Evolutionary conservation across 768 basidiomycete genomes (phyloP).

Genomic region (Pleurotus tuber-regium): DNA sequence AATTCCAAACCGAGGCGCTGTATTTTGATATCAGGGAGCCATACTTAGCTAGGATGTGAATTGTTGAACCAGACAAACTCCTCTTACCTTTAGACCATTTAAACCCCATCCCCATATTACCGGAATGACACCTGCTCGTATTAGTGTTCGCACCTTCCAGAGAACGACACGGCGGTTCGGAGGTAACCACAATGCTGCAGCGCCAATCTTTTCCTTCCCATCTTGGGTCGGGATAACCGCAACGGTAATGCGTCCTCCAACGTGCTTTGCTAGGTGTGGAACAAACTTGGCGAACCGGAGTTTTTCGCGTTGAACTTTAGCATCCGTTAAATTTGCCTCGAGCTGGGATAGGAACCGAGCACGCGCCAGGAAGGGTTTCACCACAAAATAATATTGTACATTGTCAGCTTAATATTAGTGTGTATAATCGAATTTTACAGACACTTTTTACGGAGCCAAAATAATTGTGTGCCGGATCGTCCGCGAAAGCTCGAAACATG

Average conservation of each 20-base stretch:
- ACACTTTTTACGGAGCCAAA: conserved; percentile 5
- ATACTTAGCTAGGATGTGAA: no score
- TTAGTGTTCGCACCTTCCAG: conserved; percentile 6
- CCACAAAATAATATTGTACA: no score
- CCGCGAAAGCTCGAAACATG: conserved; percentile 1
- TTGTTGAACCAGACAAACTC: neutral
- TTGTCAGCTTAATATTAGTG: no score
- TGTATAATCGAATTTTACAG: neutral
- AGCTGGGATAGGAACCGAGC: neutral
- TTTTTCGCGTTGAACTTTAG: neutral
- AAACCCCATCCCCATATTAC: conserved; percentile 10
- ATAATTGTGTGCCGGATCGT: conserved; percentile 11
- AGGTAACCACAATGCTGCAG: conserved; percentile 9
- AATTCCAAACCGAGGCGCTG: neutral
- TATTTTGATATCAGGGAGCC: neutral
- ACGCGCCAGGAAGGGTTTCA: neutral
- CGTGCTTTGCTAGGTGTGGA: neutral
- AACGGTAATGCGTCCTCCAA: conserved; percentile 11
- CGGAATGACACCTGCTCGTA: conserved; percentile 8
- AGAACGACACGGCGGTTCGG: conserved; percentile 5
- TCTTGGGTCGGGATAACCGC: conserved; percentile 4
- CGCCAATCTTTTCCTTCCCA: conserved; percentile 10
- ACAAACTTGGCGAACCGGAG: conserved; percentile 5
- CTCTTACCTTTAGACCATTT: conserved; percentile 2
- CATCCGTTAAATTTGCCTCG: neutral